Evolutionary conservation across 2,329 filamentous ascomycete genomes (phyloP), one percentile per base, ranked within the genome.

Genomic region (Whalleya microplaca): DNA sequence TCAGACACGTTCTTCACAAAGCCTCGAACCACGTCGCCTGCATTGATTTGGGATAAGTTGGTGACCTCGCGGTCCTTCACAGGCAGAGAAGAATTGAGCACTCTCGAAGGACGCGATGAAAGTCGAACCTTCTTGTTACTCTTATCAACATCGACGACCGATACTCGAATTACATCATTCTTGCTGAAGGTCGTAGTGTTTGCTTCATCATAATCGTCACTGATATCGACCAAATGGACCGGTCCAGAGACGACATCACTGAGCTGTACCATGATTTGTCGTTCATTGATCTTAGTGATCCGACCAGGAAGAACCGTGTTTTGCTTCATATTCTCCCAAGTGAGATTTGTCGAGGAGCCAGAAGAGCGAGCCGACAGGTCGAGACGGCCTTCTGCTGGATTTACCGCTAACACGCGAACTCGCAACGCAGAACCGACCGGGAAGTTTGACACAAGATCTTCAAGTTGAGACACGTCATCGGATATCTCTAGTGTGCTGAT

Each of bases 1-100:
- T 96, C 92, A 0, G 90, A 84, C 42, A 98, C 86, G 64, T 92
- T 91, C 76, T 92, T 96, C 66, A 99, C 85, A 68, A 99, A 98
- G 2, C 96, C 96, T 53, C 95, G 89, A 14, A 96, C 80, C 27
- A 97, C 78, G 60, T 96, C 88, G 58, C 93, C 91, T 41, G 86
- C 77, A 55, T 88, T 85, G 29, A 99, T 70, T 63, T 96, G 86
- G n/a, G 85, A 79, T 45, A 87, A 75, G 18, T 84, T 84, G 12
- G 80, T 83, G 62, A 99, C 86, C 67, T 97, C 92, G 40, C 83
- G 85, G 71, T 99, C 95, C 68, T 87, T 86, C 45, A 97, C 85
- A 1, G 87, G 83, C 2, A 96, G 78, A 1, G 90, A 89, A 1
- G 94, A 96, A 75, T 91, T 96, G 60, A 98, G 79, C 41, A 97